phyloP scores from a whole-genome alignment of 352 stramenopile genomes.

The Elongisporangium senticosum region DNA sequence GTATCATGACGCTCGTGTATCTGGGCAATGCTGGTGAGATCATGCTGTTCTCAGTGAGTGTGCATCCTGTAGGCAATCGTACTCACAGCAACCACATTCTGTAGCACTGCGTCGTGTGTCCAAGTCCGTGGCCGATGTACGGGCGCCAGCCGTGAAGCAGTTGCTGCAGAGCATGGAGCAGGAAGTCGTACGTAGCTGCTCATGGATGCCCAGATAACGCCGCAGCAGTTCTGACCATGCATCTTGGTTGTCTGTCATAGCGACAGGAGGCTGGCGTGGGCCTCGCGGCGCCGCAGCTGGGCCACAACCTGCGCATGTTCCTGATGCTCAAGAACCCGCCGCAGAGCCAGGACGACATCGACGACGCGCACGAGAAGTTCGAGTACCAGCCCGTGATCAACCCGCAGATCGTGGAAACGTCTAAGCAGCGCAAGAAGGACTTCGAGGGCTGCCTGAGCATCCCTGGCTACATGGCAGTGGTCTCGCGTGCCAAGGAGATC shows the following conservation, averaged over 20 bases:
- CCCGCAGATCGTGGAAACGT: conserved; percentile 57
- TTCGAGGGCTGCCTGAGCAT: conserved; percentile 85
- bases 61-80: not conserved
- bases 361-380: conserved; percentile 19
- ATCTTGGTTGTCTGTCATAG: conserved; percentile 14
- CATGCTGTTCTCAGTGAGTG: not conserved
- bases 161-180: conserved; percentile 57
- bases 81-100: conserved; percentile 2
- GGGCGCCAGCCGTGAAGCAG: conserved; percentile 34
- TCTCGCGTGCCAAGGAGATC: conserved; percentile 55
- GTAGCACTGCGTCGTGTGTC: conserved; percentile 64
- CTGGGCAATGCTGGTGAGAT: conserved; percentile 61
- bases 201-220: not conserved
- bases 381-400: conserved; percentile 81
- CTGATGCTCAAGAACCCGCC: conserved; percentile 74
- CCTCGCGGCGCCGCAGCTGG: conserved; percentile 71
- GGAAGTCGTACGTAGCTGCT: conserved; percentile 40
- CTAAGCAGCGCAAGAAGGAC: conserved; percentile 47
- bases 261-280: conserved; percentile 62
- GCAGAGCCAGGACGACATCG: conserved; percentile 44
- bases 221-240: not conserved
- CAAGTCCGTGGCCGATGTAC: conserved; percentile 56
- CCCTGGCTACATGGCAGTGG: conserved; percentile 72
- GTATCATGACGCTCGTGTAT: conserved; percentile 55
- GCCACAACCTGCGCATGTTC: conserved; percentile 75